Base-by-base conservation (phyloP, 2,329 filamentous ascomycete species). In the Cladosporium cucumerinum region DNA sequence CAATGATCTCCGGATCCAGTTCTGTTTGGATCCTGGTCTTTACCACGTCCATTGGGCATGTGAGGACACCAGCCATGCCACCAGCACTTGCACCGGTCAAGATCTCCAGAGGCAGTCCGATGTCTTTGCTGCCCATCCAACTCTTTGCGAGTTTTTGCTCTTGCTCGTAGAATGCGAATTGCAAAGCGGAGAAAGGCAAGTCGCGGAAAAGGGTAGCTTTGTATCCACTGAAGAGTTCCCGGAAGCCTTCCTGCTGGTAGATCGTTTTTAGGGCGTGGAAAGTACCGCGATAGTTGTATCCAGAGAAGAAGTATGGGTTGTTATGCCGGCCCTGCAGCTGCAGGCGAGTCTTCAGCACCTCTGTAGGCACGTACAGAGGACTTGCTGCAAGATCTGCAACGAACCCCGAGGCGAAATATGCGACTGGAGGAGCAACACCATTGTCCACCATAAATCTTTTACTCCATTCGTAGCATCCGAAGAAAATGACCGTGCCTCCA, bases 101-200 rank as follows among this genome's bases (percentile, higher is more conserved):
- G 26, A 98, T 89, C 76, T 99, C 95, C 43, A 98, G 78, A 0
- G 88, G 84, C 36, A 96, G 79, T 0, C 95, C 95, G 61, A 99
- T 96, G 65, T 97, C 92, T 65, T 89, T 86, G 67, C 88, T 90
- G 36, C 89, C 87, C 74, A 90, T 88, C 84, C 90, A 96, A 61
- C 87, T 78, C 73, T 90, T 90, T 0, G 95, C 93, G 84, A 92
- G 86, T 54, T 84, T 87, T 72, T 93, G 91, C 75, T 93, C 93
- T 77, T 98, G 92, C 78, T 99, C 95, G 82, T 97, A 99, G 76
- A 99, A 97, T 73, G 96, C 94, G 78, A 99, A 98, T 75, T 99
- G 95, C 12, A 99, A 81, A 0, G 95, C 95, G 0, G 94, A 98
- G 75, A 97, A 99, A 1, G 95, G 95, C 25, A 99, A 84, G 73